phyloP scores from a whole-genome alignment of 2,329 filamentous ascomycete species.

The Trichoderma sp. region DNA sequence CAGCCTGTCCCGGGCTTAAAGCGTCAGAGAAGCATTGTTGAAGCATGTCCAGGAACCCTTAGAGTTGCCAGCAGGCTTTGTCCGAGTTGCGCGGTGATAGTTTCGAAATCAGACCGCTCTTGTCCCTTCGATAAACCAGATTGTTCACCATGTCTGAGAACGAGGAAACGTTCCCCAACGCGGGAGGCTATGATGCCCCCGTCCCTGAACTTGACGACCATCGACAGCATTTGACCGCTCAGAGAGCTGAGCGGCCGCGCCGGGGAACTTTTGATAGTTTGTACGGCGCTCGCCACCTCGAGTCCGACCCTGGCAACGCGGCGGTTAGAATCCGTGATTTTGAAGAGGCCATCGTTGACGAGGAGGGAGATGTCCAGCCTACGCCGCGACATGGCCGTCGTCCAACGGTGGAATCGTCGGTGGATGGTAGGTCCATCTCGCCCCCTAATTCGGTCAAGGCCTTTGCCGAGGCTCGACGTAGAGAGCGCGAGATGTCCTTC shows the following conservation, averaged over 20 bases:
- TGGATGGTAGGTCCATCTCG: conserved; percentile 67
- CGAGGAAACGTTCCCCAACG: conserved; percentile 56
- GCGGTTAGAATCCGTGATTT: conserved; percentile 69
- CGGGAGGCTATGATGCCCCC: conserved; percentile 64
- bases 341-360: conserved; percentile 72
- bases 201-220: conserved; percentile 86
- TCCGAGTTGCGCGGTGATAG: conserved; percentile 14
- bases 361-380: conserved; percentile 63
- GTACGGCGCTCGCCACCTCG: conserved; percentile 50
- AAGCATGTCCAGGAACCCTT: conserved; percentile 32
- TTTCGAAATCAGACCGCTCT: neutral
- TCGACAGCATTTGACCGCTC: conserved; percentile 61
- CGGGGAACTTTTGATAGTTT: conserved; percentile 73
- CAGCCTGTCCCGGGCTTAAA: neutral
- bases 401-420: conserved; percentile 53
- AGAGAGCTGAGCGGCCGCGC: conserved; percentile 58
- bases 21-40: conserved; percentile 14
- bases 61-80: conserved; percentile 31
- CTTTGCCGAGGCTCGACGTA: conserved; percentile 84
- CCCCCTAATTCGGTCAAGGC: conserved; percentile 97
- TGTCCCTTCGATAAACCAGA: conserved; percentile 7
- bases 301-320: conserved; percentile 35
- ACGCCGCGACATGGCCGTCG: conserved; percentile 47
- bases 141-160: conserved; percentile 61
- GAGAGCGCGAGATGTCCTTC: conserved; percentile 67